Evolutionary conservation across 1,139 yeast genomes (phyloP), one percentile per base, ranked within the genome.

Genomic region (Suhomyces bribrorum): DNA sequence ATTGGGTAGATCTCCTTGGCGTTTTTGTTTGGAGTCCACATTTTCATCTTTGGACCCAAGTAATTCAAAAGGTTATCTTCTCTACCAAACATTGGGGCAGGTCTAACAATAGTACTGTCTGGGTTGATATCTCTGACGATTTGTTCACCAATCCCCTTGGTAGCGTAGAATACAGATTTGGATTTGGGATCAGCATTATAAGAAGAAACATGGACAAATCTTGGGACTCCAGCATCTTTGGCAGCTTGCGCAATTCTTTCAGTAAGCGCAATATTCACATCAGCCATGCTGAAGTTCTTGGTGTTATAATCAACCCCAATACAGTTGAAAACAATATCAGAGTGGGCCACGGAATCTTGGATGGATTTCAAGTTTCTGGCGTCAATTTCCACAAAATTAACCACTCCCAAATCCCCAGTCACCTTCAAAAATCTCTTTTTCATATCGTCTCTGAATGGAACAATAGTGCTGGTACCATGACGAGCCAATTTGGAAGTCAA

Each of bases 351-450:
- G 7, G 88, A 71, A 52, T 85, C 89, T 60, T 85, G 83, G 52
- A 87, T 83, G 12, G 89, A 81, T 59, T 83, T 69, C 52, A 85
- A 52, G 66, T 87, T 87, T 62, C 96, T 76, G 48, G 88, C 69
- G 60, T 87, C 96, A 57, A 86, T 81, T 64, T 87, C 96, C 49
- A 86, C 80, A 61, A 81, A 83, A 65, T 84, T 85, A 38, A 87
- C 89, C 34, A 87, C 95, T 17, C 96, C 96, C 50, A 87, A 76
- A 61, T 87, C 96, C 37, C 96, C 96, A 32, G 83, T 72, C 39
- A 85, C 88, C 66, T 86, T 87, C 54, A 87, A 73, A 58, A 85
- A 87, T 56, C 95, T 77, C 65, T 78, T 82, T 56, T 83, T 80
- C 74, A 83, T 73, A 54, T 85, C 92, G 59, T 87, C 90, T 60